Percentiles rank a stretch among this genome's conserved stretches.
Evolutionary conservation across 306 rosid genomes (phyloP).

Genomic region (Dalbergia oliveri): DNA sequence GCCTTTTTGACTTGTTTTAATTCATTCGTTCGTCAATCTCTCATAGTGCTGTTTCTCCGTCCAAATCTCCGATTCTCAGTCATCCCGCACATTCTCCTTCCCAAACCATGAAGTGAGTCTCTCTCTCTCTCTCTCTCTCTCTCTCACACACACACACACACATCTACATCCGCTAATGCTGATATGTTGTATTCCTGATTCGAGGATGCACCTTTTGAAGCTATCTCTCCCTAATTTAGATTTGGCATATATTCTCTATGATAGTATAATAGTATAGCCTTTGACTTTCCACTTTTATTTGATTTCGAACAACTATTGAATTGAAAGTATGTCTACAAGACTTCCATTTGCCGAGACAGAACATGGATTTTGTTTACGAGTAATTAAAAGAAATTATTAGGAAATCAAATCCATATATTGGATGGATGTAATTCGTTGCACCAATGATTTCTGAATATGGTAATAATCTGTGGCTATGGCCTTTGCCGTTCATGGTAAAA

Average conservation of each 20-base stretch:
- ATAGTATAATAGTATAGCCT: background rate
- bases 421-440: background rate
- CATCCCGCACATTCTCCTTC: slow-evolving; percentile 43
- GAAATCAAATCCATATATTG: slow-evolving; percentile 12
- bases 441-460: background rate
- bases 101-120: slow-evolving; percentile 72
- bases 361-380: background rate
- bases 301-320: slow-evolving; percentile 7
- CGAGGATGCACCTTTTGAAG: background rate
- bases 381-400: background rate
- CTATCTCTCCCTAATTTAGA: background rate
- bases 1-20: background rate
- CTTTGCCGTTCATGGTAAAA: background rate
- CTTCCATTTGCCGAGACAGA: background rate
- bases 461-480: background rate
- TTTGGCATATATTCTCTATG: slow-evolving; percentile 8
- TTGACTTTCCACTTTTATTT: background rate
- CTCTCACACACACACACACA: no score
- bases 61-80: slow-evolving; percentile 44
- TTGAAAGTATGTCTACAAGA: background rate
- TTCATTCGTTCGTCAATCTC: background rate
- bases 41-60: slow-evolving; percentile 39
- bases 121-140: slow-evolving; percentile 7
- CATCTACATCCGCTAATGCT: background rate
- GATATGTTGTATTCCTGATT: background rate